Evolutionary conservation across 768 basidiomycete species (phyloP), one percentile per base, ranked within the genome.

Genomic region (Pholiota conissans): DNA sequence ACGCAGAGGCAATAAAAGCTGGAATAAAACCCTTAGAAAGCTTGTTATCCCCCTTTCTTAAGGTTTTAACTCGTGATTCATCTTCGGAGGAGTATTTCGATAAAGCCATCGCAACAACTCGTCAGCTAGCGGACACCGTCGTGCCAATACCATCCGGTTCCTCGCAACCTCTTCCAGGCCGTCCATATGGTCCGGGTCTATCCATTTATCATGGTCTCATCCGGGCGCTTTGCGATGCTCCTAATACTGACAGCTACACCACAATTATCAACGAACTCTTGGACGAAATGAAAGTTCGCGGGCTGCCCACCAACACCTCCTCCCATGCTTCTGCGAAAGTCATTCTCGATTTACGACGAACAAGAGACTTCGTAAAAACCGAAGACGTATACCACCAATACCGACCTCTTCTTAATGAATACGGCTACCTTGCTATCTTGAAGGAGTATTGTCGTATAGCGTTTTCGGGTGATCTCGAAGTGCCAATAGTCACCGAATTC

Each of bases 341-440:
- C 42, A 78, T 89, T 50, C 71, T 90, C 45, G 79, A 84, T 47
- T 93, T 95, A 86, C 81, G 82, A 24, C 73, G 76, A n/a, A 74
- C 84, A 1, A 65, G 78, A 1, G 78, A 67, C 39, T 79, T 83
- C 47, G 74, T 81, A 24, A 82, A 84, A 11, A 90, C 91, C 0
- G 81, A 90, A 54, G 71, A 80, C 14, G 74, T 81, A 0, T 96
- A 95, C 70, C 71, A 74, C 61, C 61, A 72, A 55, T 62, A 73
- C 69, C 69, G 74, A 63, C 63, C 66, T 55, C 64, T 71, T 60
- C 71, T 92, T 55, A 81, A 85, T 57, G 78, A 81, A 58, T 74
- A 77, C 45, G 88, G 85, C 9, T 93, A 86, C 67, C 71, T 75
- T 8, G 75, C 81, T 42, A 84, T 95, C 56, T 77, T 93, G 52